Evolutionary conservation across 352 stramenopile genomes (phyloP).

Genomic region (Globisporangium paddicum): DNA sequence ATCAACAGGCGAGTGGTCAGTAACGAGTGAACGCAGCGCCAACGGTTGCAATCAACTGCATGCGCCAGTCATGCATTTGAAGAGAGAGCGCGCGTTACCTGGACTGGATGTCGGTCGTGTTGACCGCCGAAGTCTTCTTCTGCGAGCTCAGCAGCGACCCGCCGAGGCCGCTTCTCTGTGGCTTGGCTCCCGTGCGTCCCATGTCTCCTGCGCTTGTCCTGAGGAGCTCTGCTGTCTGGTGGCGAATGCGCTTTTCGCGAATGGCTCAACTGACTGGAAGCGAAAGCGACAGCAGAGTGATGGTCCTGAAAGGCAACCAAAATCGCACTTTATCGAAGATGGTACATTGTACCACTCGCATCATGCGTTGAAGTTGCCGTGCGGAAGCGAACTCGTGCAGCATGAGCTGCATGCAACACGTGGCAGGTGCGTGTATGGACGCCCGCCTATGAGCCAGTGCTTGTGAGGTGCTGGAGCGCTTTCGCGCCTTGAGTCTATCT

Average conservation of each 20-base stretch:
- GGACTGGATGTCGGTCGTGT: slow-evolving; percentile 69
- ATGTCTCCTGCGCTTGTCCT: slow-evolving; percentile 22
- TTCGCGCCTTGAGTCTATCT: too few species aligned
- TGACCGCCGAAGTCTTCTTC: slow-evolving; percentile 65
- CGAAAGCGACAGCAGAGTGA: slow-evolving; percentile 5
- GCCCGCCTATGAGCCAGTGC: too few species aligned
- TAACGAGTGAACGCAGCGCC: neutral
- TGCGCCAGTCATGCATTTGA: neutral
- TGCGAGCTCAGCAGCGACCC: slow-evolving; percentile 73
- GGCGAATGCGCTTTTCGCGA: neutral
- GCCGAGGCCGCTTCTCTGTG: slow-evolving; percentile 69
- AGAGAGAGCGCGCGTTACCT: slow-evolving; percentile 27
- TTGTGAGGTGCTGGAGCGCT: too few species aligned
- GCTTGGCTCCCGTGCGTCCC: slow-evolving; percentile 69
- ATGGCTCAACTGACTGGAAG: slow-evolving; percentile 9
- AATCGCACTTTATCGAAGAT: neutral
- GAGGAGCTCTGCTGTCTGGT: neutral
- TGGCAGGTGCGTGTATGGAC: neutral
- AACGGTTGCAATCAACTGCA: neutral
- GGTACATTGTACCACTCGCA: neutral
- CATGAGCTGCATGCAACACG: neutral
- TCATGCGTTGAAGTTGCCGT: neutral
- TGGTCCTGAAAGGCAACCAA: neutral
- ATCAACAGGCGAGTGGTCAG: neutral
- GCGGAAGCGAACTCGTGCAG: too few species aligned